A percentile compares a stretch with the other conserved stretches of the same genome.
These are phyloP conservation scores for Peziza echinospora DNA, from an alignment of 495 filamentous ascomycete genomes.

Conservation along the genomic window DNA sequence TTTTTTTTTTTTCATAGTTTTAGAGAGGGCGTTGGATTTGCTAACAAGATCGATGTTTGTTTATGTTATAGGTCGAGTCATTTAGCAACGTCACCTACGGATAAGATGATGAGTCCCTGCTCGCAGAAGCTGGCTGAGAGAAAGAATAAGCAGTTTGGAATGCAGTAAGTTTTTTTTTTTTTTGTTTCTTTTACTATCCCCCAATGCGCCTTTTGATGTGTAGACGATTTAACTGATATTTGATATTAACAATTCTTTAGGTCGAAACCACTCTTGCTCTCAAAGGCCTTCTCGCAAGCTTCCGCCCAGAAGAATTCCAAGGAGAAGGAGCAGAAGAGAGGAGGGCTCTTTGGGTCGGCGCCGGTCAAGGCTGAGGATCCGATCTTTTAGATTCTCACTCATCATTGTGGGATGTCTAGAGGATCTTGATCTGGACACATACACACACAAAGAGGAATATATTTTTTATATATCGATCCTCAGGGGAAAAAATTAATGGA, in stretches of 20 bases:
- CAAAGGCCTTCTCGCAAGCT: constrained; percentile 5
- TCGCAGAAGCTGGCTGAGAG: constrained; percentile 46
- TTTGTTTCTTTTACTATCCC: not conserved
- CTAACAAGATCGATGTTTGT: no score
- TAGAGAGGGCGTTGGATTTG: no score
- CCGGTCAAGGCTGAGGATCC: not conserved
- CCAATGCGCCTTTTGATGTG: not conserved
- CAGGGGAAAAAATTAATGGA: no score
- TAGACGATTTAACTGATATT: not conserved
- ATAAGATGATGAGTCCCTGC: constrained; percentile 51
- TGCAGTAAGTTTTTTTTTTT: constrained; percentile 19
- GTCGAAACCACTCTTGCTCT: constrained; percentile 9
- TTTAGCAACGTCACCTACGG: no score
- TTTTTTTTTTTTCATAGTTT: no score
- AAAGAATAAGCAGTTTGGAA: constrained; percentile 43
- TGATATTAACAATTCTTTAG: constrained; percentile 3
- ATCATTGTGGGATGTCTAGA: no score
- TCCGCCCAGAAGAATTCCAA: constrained; percentile 4
- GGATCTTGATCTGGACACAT: no score
- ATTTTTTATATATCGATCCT: no score
- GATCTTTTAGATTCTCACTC: not conserved
- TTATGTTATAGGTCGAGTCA: no score
- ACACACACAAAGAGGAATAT: no score
- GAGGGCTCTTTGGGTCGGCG: constrained; percentile 7
- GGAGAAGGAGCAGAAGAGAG: constrained; percentile 7